Conservation (phyloP, 257 asterid species). For the Primulina eburnea region DNA sequence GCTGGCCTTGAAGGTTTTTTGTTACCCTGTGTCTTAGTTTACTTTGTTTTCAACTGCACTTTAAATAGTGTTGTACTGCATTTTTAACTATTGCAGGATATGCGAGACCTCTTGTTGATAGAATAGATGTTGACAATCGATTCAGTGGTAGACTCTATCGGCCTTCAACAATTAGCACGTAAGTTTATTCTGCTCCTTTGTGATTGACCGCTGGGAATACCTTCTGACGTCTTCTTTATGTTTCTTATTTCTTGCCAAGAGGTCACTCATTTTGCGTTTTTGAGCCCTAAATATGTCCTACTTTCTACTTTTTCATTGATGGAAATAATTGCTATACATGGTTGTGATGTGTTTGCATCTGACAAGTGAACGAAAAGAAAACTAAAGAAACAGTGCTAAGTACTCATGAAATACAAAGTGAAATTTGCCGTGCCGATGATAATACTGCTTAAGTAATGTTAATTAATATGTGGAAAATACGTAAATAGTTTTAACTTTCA, state of each 20-base stretch:
- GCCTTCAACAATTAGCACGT: constrained; percentile 91
- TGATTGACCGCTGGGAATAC: constrained; percentile 20
- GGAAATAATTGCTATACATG: neutral
- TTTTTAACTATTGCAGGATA: constrained; percentile 53
- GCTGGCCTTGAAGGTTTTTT: constrained; percentile 93
- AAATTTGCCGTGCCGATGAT: neutral
- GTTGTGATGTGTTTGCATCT: neutral
- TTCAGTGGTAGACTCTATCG: constrained; percentile 75
- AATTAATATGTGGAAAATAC: neutral
- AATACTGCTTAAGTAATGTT: neutral
- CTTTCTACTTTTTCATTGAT: constrained; percentile 9
- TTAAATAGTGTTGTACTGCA: neutral
- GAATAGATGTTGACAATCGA: constrained; percentile 66
- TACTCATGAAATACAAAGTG: neutral
- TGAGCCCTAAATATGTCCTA: neutral
- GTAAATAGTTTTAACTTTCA: too few species aligned
- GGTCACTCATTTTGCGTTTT: constrained; percentile 11
- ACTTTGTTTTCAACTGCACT: neutral
- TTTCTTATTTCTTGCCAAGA: constrained; percentile 1
- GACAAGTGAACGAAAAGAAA: neutral
- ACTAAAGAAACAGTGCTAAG: neutral
- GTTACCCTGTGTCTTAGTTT: neutral
- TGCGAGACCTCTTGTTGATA: constrained; percentile 95
- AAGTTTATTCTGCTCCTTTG: constrained; percentile 36
- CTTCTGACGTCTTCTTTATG: constrained; percentile 8